Percentiles rank a stretch among this genome's conserved stretches.
These are phyloP conservation scores for Xerophyta viscosa DNA, from an alignment of 106 monocot species.

Conservation along the genomic window DNA sequence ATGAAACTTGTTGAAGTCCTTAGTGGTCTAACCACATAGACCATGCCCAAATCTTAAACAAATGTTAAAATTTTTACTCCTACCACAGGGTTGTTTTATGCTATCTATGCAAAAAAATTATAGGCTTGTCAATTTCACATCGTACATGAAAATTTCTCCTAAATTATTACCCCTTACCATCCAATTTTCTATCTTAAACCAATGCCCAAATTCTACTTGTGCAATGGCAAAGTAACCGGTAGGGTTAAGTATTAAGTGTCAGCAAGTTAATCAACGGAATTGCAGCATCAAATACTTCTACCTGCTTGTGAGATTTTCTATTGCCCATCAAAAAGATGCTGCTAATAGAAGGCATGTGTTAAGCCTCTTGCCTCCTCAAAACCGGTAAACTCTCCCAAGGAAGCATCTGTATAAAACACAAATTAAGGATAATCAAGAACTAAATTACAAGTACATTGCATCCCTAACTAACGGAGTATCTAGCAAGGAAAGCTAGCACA, in stretches of 20 bases:
- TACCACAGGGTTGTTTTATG: no score
- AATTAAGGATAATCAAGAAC: conserved; percentile 7
- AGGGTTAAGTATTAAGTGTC: conserved; percentile 4
- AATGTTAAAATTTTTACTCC: no score
- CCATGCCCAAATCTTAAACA: no score
- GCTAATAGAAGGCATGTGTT: conserved; percentile 30
- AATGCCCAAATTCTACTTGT: conserved; percentile 5
- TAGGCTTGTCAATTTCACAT: no score
- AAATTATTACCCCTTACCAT: conserved; percentile 12
- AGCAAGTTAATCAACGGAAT: not conserved
- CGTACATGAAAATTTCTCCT: no score
- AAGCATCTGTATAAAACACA: not conserved
- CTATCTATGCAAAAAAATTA: no score
- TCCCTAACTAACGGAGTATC: not conserved
- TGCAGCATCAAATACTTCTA: conserved; percentile 2
- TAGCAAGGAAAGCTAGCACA: not conserved
- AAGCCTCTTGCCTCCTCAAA: conserved; percentile 64
- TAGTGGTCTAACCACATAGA: no score
- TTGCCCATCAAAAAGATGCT: not conserved
- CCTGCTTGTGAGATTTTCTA: conserved; percentile 21
- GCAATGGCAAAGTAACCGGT: not conserved
- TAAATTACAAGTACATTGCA: not conserved
- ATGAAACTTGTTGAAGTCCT: no score
- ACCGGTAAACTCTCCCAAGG: conserved; percentile 7
- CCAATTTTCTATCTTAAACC: conserved; percentile 1